Evolutionary conservation across 345 rosid genomes (phyloP).

Genomic region (Brassica nigra): DNA sequence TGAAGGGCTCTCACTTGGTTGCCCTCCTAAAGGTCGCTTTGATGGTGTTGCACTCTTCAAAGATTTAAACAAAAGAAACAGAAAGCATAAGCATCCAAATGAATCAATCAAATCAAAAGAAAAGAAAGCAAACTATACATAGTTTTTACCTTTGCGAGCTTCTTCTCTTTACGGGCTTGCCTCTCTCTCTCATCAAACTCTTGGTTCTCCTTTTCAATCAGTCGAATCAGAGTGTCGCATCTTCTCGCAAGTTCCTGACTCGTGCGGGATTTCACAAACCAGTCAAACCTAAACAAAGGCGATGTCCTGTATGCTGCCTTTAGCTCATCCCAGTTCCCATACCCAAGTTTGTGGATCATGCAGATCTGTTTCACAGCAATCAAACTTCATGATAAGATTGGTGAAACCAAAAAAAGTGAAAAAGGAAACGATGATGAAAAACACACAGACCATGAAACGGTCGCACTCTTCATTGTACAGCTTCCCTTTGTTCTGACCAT

Average conservation of each 20-base stretch:
- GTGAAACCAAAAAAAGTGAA: neutral
- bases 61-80: neutral
- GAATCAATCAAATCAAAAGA: slow-evolving; percentile 8
- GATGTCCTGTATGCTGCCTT: slow-evolving; percentile 95
- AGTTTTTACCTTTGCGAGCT: slow-evolving; percentile 78
- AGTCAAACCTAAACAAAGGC: slow-evolving; percentile 91
- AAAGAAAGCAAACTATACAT: neutral
- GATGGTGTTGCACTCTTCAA: slow-evolving; percentile 64
- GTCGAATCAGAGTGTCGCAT: slow-evolving; percentile 91
- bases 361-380: slow-evolving; percentile 60
- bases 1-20: slow-evolving; percentile 66
- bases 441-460: slow-evolving; percentile 71
- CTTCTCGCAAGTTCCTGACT: slow-evolving; percentile 97
- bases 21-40: slow-evolving; percentile 67
- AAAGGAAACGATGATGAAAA: neutral
- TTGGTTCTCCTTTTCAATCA: slow-evolving; percentile 99
- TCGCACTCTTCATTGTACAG: slow-evolving; percentile 97
- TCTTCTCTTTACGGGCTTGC: slow-evolving; percentile 98
- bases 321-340: slow-evolving; percentile 99
- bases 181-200: slow-evolving; percentile 96
- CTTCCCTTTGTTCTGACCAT: slow-evolving; percentile 98
- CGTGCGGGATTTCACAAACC: slow-evolving; percentile 99
- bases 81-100: neutral
- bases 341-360: slow-evolving; percentile 99
- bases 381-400: neutral